Base-by-base conservation (phyloP, 805 yeast species). In the Candida suzukii region DNA sequence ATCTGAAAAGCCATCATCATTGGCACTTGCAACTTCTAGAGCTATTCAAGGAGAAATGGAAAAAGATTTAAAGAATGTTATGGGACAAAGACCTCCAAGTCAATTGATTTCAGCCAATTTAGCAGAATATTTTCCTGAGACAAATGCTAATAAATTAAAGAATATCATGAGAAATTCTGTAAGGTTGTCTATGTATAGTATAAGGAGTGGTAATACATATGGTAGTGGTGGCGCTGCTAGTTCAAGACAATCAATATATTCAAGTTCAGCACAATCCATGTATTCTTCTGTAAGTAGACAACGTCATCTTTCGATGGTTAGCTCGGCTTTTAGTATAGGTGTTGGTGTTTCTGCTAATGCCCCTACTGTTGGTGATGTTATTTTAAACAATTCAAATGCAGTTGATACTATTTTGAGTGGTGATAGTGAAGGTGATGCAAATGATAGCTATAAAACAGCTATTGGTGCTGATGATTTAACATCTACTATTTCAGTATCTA, bases 81-180 rank as follows among this genome's bases (percentile, higher is more conserved):
- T 82, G 60, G 95, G 95, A 20, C 96, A 87, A 59, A 71, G 99
- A 54, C 99, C 99, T 7, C 90, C 98, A 1, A 81, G 93, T 45
- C 95, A 88, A 56, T 73, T 90, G 51, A 93, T 91, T 46, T 86
- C 97, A 2, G 80, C 90, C 2, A 88, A 91, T 54, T 66, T 91
- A 48, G 82, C 88, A 2, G 95, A 90, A 47, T 91, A 86, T 59
- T 93, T 93, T 69, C 99, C 99, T 0, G 83, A 80, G 31, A 80
- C 95, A 0, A 80, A 77, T 20, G 74, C 78, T 39, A 70, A 73
- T 35, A 82, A 82, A 43, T 70, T 93, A 46, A 83, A 83, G 46
- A 80, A 82, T 42, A 90, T 96, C 2, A 75, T 90, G 35, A 67
- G 95, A 18, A 88, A 87, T 55, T 85, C 96, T 4, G 87, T 86